Base-by-base conservation (phyloP, 2,329 filamentous ascomycete species). In the Fusarium nisikadoi region DNA sequence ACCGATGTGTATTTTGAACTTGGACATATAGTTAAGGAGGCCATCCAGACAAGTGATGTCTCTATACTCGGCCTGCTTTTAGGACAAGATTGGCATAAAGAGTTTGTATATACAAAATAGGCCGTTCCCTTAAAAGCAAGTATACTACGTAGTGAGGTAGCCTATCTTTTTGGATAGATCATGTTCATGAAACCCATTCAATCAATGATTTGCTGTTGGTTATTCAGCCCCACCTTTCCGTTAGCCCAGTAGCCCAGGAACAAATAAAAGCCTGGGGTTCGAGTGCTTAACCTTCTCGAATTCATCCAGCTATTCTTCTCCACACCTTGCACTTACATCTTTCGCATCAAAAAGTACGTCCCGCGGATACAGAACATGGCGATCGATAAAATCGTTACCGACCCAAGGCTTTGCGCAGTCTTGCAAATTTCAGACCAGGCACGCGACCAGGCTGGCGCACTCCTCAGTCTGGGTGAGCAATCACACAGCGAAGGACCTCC, bases 381-480 rank as follows among this genome's bases (percentile, higher is more conserved):
- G 16, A 77, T 83, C 75, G 81, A 82, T 52, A 79, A 81, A 41
- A 79, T 84, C 46, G 78, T 85, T 62, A 81, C 78, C 27, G 83
- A 85, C 60, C 79, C 82, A 19, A 79, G 87, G 66, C 89, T 97
- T 50, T 85, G 87, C 62, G 87, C 90, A 10, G 92, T 94, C 52
- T 86, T 97, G 53, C 85, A 91, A 71, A 90, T 91, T 62, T 94
- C 93, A n/a, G 87, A 88, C 62, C 88, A 92, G 71, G 91, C 93
- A 20, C 91, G 93, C 74, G 84, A 90, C 54, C 92, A 95, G 81
- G 93, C 92, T 62, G 86, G 92, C 71, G 84, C 85, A 31, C 86
- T 94, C 62, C 85, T 94, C 68, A 86, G 87, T 71, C 82, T 87
- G 60, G 81, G 88, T 65, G 80, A 84, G 46, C 84, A 86, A 47